Conservation (phyloP, 345 rosid genomes). For the Adansonia digitata region DNA sequence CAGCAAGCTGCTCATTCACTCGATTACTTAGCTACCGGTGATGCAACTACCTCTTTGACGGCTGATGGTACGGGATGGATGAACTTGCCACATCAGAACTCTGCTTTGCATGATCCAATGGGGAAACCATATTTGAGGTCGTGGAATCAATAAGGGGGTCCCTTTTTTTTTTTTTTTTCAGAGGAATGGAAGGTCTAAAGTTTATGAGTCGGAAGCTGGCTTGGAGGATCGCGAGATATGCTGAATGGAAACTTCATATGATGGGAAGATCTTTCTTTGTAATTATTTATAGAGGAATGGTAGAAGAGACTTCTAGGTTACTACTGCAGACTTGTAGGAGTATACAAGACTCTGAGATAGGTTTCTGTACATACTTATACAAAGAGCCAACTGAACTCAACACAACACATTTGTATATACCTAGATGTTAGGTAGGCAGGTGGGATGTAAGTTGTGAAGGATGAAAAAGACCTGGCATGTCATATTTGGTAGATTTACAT, state of each 20-base stretch:
- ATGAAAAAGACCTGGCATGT: constrained; percentile 17
- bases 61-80: constrained; percentile 76
- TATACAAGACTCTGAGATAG: constrained; percentile 1
- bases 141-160: constrained; percentile 57
- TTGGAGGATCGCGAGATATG: background rate
- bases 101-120: constrained; percentile 55
- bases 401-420: constrained; percentile 36
- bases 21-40: constrained; percentile 60
- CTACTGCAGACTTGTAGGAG: constrained; percentile 17
- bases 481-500: constrained; percentile 23
- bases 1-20: constrained; percentile 51
- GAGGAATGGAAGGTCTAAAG: background rate
- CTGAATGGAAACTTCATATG: constrained; percentile 7
- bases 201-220: background rate
- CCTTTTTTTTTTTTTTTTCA: background rate
- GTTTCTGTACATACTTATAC: constrained; percentile 34
- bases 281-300: constrained; percentile 14
- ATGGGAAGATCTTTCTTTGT: constrained; percentile 15
- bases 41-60: constrained; percentile 44
- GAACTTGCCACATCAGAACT: constrained; percentile 57
- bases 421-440: constrained; percentile 34
- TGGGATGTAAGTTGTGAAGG: constrained; percentile 22
- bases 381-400: constrained; percentile 37
- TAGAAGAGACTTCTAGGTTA: constrained; percentile 14
- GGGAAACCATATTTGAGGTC: constrained; percentile 81